phyloP scores from a whole-genome alignment of 768 basidiomycete species.

The Pholiota molesta region DNA sequence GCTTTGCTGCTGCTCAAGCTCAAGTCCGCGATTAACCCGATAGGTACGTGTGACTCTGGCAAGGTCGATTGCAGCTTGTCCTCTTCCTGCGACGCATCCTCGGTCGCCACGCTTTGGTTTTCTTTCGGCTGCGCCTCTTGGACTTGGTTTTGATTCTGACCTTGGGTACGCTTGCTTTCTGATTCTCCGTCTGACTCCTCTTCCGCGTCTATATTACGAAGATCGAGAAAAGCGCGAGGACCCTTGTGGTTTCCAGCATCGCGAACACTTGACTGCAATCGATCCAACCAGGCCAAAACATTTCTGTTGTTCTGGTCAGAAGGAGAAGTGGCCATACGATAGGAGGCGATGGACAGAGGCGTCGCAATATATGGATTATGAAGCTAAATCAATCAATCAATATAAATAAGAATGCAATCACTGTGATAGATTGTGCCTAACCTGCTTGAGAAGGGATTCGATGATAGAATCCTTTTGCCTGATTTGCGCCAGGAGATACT shows the following conservation, averaged over 20 bases:
- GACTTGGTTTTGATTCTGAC: constrained; percentile 4
- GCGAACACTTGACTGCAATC: constrained; percentile 62
- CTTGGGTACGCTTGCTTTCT: constrained; percentile 31
- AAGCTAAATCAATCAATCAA: constrained; percentile 45
- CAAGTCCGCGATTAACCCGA: constrained; percentile 76
- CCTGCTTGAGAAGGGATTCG: constrained; percentile 83
- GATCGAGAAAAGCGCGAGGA: constrained; percentile 47
- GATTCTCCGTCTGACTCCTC: constrained; percentile 47
- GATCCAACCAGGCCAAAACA: constrained; percentile 77
- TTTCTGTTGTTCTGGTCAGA: constrained; percentile 70
- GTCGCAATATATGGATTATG: constrained; percentile 84
- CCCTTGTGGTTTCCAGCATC: constrained; percentile 47
- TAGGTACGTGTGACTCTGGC: constrained; percentile 73
- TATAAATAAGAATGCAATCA: background rate
- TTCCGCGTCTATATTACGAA: constrained; percentile 35
- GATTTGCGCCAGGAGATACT: constrained; percentile 84
- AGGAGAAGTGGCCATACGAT: constrained; percentile 76
- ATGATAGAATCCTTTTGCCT: constrained; percentile 88
- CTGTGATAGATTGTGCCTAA: constrained; percentile 26
- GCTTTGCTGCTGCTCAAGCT: constrained; percentile 58
- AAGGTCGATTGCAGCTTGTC: constrained; percentile 53
- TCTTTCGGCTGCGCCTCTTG: constrained; percentile 23
- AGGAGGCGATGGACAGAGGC: constrained; percentile 78
- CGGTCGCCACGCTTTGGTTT: constrained; percentile 30
- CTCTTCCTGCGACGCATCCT: constrained; percentile 39